Percentiles rank a stretch among this genome's conserved stretches.
Evolutionary conservation across 441 rosid species (phyloP).

Genomic region (Jatropha multifida): DNA sequence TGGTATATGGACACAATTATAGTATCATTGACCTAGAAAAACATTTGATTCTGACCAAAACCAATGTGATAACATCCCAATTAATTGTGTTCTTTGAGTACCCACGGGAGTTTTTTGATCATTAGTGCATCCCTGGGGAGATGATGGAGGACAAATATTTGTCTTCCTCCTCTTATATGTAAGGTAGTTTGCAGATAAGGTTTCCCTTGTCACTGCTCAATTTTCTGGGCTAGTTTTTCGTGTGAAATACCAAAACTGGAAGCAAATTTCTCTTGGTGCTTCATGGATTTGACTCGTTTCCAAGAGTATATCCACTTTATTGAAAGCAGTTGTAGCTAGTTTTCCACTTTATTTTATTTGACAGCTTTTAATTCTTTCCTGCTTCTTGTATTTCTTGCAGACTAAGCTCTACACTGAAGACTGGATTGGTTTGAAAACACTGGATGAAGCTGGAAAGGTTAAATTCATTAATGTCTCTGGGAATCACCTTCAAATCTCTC

Average conservation of each 20-base stretch:
- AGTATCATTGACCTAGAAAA: not conserved
- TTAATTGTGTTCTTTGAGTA: not conserved
- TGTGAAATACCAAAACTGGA: not conserved
- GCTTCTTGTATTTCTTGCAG: slow-evolving; percentile 32
- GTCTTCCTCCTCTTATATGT: not conserved
- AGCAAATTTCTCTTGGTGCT: not conserved
- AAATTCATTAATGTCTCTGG: slow-evolving; percentile 66
- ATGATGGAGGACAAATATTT: not conserved
- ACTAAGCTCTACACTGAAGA: slow-evolving; percentile 71
- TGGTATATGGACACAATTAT: not conserved
- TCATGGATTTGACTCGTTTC: not conserved
- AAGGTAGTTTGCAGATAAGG: not conserved
- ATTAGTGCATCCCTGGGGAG: not conserved
- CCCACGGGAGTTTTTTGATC: not conserved
- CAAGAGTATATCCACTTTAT: not conserved
- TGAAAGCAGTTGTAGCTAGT: not conserved
- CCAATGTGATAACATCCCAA: not conserved
- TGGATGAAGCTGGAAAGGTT: slow-evolving; percentile 81
- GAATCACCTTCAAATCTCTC: slow-evolving; percentile 48
- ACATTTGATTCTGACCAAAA: not conserved
- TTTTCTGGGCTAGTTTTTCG: not conserved
- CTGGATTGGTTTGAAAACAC: slow-evolving; percentile 77
- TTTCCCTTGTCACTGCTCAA: not conserved
- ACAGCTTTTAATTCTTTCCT: not conserved
- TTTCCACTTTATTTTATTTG: not conserved